Evolutionary conservation across 2,329 filamentous ascomycete species (phyloP).

Genomic region (Phaeosphaeriaceae sp.): DNA sequence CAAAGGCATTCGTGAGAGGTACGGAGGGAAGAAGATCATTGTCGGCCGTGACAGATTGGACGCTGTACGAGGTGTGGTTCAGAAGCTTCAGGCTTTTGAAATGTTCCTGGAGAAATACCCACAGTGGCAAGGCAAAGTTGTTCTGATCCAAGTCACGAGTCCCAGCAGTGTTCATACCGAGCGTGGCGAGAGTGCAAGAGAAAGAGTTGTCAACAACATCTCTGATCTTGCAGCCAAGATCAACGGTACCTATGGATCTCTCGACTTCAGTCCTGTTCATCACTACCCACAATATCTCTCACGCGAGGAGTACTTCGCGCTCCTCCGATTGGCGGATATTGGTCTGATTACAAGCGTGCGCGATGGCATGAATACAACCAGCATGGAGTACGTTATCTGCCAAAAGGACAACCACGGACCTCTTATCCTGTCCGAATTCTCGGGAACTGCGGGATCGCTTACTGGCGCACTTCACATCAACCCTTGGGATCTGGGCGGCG

Average conservation of each 20-base stretch:
- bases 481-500: conserved; percentile 87
- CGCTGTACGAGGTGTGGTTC: conserved; percentile 89
- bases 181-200: conserved; percentile 71
- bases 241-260: conserved; percentile 86
- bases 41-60: conserved; percentile 94
- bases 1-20: conserved; percentile 74
- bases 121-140: conserved; percentile 89
- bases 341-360: conserved; percentile 94
- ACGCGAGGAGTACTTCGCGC: conserved; percentile 90
- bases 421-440: conserved; percentile 94
- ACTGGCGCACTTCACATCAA: conserved; percentile 93
- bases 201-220: conserved; percentile 85
- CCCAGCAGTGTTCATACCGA: conserved; percentile 82
- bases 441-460: conserved; percentile 86
- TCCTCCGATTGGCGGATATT: conserved; percentile 89
- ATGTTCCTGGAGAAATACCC: conserved; percentile 89
- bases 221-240: conserved; percentile 90
- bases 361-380: conserved; percentile 98
- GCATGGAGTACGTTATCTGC: conserved; percentile 91
- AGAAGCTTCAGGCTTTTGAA: conserved; percentile 94
- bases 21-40: conserved; percentile 91
- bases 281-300: conserved; percentile 94
- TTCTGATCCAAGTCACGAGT: conserved; percentile 93
- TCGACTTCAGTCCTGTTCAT: conserved; percentile 89
- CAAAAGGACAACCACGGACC: conserved; percentile 87